Percentiles rank a stretch among this genome's conserved stretches.
phyloP scores from a whole-genome alignment of 192 early-diverging fungal genomes.

The Linderina pennispora region DNA sequence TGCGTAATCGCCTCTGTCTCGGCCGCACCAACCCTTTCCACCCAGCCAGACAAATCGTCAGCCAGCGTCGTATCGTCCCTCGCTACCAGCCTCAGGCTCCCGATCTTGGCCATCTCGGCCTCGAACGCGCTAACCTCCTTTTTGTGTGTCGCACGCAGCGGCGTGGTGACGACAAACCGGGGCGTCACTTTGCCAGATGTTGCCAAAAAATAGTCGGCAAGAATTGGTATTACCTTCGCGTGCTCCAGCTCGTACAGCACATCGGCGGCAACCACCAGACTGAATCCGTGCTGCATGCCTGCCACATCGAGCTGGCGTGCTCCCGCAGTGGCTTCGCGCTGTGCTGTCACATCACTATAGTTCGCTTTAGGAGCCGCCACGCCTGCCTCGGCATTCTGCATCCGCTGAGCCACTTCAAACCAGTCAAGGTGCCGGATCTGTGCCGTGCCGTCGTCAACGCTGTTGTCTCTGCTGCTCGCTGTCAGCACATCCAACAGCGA shows the following conservation, averaged over 20 bases:
- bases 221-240: conserved; percentile 7
- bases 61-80: conserved; percentile 3
- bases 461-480: conserved; percentile 2
- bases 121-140: conserved; percentile 13
- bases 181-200: not conserved
- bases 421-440: conserved; percentile 5
- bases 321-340: not conserved
- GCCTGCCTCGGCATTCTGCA: not conserved
- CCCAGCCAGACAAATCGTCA: conserved; percentile 8
- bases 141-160: conserved; percentile 8
- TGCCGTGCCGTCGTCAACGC: conserved; percentile 1
- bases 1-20: too few species aligned
- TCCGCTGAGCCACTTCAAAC: conserved; percentile 6
- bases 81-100: conserved; percentile 1
- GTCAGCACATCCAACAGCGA: conserved; percentile 5
- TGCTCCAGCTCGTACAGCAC: conserved; percentile 25
- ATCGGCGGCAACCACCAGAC: conserved; percentile 17
- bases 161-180: conserved; percentile 9
- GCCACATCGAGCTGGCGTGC: not conserved
- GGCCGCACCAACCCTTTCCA: not conserved
- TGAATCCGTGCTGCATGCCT: not conserved
- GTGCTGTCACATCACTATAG: conserved; percentile 2
- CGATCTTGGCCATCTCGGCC: conserved; percentile 9
- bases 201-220: conserved; percentile 12
- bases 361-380: not conserved